Percentiles rank a stretch among this genome's conserved stretches.
phyloP scores from a whole-genome alignment of 148 eudicot genomes.

The Persicaria tinctoria region DNA sequence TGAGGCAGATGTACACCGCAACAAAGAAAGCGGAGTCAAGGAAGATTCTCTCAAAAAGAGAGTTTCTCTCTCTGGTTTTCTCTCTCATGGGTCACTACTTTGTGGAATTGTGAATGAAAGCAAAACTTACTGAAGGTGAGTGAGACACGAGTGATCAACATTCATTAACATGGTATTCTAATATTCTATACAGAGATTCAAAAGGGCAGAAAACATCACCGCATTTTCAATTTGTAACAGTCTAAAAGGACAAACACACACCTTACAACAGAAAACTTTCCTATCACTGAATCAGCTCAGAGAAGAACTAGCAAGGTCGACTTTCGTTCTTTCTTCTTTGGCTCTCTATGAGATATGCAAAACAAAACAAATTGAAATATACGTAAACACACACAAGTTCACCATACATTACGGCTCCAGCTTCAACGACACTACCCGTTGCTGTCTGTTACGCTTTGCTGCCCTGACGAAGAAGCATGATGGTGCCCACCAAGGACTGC shows the following conservation, averaged over 20 bases:
- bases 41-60: no score
- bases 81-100: no score
- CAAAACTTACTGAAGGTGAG: not conserved
- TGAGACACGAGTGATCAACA: not conserved
- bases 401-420: constrained; percentile 56
- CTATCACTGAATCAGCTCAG: not conserved
- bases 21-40: no score
- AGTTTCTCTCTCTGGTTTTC: no score
- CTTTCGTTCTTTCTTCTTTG: not conserved
- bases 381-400: not conserved
- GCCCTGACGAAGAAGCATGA: constrained; percentile 70
- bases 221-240: not conserved
- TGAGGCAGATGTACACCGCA: no score
- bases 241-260: not conserved
- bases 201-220: not conserved
- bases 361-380: not conserved
- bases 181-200: not conserved
- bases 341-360: not conserved
- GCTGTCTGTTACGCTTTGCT: constrained; percentile 78
- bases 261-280: not conserved
- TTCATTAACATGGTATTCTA: not conserved
- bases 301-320: not conserved
- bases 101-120: no score
- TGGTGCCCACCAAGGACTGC: constrained; percentile 97
- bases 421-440: constrained; percentile 87